phyloP scores from a whole-genome alignment of 2,329 filamentous ascomycete genomes.

The Aspergillus awamori region DNA sequence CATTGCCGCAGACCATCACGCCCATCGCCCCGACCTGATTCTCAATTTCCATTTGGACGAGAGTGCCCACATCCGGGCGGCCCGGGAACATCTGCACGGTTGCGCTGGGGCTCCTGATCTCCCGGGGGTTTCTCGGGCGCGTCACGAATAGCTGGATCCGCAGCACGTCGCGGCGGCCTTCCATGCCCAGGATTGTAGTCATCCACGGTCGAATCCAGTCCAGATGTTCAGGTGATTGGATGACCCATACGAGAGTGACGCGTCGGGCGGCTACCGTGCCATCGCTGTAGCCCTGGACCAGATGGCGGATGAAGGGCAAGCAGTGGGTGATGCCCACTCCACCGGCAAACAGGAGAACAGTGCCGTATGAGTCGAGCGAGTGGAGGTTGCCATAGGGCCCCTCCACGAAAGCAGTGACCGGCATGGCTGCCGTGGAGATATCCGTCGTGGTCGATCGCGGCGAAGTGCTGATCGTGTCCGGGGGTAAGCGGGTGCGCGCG shows the following conservation, averaged over 20 bases:
- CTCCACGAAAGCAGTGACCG: conserved; percentile 69
- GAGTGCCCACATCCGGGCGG: conserved; percentile 75
- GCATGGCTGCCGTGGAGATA: not conserved
- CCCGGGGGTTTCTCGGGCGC: conserved; percentile 75
- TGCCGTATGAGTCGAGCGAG: conserved; percentile 86
- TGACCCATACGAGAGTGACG: conserved; percentile 85
- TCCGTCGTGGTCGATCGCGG: not conserved
- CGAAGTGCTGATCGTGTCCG: not conserved
- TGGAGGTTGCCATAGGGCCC: conserved; percentile 85
- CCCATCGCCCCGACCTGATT: conserved; percentile 86
- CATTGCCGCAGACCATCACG: conserved; percentile 78
- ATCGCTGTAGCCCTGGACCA: conserved; percentile 68
- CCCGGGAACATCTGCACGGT: conserved; percentile 93
- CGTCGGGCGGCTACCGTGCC: conserved; percentile 76
- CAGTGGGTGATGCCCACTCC: conserved; percentile 95
- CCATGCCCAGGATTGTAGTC: conserved; percentile 74
- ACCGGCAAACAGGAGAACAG: conserved; percentile 83
- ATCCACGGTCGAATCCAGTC: conserved; percentile 91
- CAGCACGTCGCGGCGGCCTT: conserved; percentile 77
- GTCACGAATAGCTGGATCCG: conserved; percentile 90
- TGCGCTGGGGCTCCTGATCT: conserved; percentile 73
- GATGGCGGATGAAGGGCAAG: conserved; percentile 78
- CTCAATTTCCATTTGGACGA: conserved; percentile 80
- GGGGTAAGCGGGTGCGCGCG: not conserved
- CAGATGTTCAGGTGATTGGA: conserved; percentile 81